Base-by-base conservation (phyloP, 495 filamentous ascomycete genomes). In the Cercophora sp. region DNA sequence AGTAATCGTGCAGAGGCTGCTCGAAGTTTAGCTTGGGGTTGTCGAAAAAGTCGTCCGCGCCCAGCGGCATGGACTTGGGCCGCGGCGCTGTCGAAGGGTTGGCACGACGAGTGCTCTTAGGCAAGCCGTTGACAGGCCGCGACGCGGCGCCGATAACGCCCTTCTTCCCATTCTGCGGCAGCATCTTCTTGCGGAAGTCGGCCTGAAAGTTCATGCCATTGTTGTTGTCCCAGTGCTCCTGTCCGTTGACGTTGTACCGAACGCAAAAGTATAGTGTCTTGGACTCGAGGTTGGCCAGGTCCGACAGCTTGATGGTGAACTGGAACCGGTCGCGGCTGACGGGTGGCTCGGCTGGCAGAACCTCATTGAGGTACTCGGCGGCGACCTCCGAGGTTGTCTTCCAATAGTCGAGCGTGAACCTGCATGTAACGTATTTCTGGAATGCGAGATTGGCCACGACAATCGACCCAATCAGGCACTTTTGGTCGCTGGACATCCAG, bases 321-420 rank as follows among this genome's bases (percentile, higher is more conserved):
- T 85, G 83, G 70, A 98, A 98, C 19, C 88, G 80, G 64, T 98
- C 93, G 60, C 82, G 86, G 27, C 85, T 84, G 60, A 86, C 80
- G 13, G 83, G 72, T 8, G 64, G 66, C 36, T 87, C 84, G 50
- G 80, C 79, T 34, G 80, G 85, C 10, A 82, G 79, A 25, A 91
- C 78, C 69, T 93, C 87, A 50, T 86, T 79, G 66, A 84, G 86
- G 70, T 81, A 98, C 60, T 96, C 91, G 8, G 90, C 94, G 31
- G 79, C 77, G 3, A 98, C 86, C 65, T 98, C 93, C 1, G 93
- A 98, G 2, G 91, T 91, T 0, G 93, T 98, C 73, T 92, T 94
- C 93, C 93, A 98, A 65, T 91, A 90, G 68, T 98, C 93, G 48
- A 97, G 80, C 0, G 94, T 97, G 64, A 98, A 98, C 23, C 93